Percentiles rank a stretch among this genome's conserved stretches.
Evolutionary conservation across 2,329 filamentous ascomycete species (phyloP).

Genomic region (Dendrostoma leiphaemia): DNA sequence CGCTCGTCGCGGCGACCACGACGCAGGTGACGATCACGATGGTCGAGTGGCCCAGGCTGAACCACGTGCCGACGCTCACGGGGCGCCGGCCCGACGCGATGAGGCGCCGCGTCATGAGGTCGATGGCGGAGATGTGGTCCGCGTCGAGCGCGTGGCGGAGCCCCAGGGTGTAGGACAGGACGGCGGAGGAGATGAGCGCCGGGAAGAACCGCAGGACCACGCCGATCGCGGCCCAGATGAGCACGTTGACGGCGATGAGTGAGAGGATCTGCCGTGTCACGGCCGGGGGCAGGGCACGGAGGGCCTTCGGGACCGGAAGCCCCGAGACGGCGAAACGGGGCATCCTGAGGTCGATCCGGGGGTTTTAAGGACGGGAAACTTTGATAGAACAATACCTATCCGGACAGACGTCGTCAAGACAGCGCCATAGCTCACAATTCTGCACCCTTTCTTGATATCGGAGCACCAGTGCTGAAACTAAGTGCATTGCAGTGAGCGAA

Average conservation of each 20-base stretch:
- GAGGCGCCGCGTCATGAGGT: constrained; percentile 88
- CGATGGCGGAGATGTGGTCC: constrained; percentile 86
- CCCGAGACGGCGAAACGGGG: constrained; percentile 17
- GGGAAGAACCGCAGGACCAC: constrained; percentile 53
- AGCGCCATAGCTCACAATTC: not conserved
- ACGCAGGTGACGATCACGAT: constrained; percentile 89
- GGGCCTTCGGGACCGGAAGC: constrained; percentile 26
- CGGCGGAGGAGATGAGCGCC: constrained; percentile 72
- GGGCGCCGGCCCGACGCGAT: constrained; percentile 82
- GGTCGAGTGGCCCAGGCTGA: constrained; percentile 90
- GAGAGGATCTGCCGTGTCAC: constrained; percentile 48
- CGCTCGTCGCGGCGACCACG: constrained; percentile 86
- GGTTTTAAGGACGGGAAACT: not conserved
- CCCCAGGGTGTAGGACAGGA: constrained; percentile 84
- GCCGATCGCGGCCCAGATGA: constrained; percentile 54
- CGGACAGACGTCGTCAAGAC: not conserved
- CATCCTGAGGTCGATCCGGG: constrained; percentile 10
- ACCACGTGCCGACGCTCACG: constrained; percentile 91
- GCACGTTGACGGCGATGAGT: constrained; percentile 49
- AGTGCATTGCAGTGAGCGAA: no score
- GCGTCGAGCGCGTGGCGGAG: constrained; percentile 94
- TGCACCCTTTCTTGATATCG: no score
- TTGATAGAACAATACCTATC: not conserved
- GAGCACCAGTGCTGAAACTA: no score
- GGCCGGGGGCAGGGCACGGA: constrained; percentile 29